Evolutionary conservation across 495 filamentous ascomycete species (phyloP).

Genomic region (Talaromyces ruber): DNA sequence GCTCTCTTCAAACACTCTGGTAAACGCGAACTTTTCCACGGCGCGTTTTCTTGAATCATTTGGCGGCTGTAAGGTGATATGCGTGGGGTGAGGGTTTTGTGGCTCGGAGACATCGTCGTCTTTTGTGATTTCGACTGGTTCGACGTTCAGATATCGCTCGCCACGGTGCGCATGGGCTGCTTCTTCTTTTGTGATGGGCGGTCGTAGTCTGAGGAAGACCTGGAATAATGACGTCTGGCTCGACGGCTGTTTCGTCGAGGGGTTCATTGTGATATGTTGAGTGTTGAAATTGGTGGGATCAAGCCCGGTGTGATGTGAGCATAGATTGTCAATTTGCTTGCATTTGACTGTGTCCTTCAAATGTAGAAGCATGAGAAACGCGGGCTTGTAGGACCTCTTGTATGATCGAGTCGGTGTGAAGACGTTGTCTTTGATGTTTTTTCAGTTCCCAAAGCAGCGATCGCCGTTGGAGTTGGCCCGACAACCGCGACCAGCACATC

Average conservation of each 20-base stretch:
- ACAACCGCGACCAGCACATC: not conserved
- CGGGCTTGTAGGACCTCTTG: not conserved
- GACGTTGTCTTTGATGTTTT: not conserved
- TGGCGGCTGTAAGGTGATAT: constrained; percentile 83
- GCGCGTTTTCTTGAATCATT: constrained; percentile 70
- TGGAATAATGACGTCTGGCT: constrained; percentile 65
- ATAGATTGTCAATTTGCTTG: not conserved
- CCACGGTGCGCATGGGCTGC: constrained; percentile 18
- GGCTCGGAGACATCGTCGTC: constrained; percentile 11
- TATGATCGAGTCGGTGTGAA: not conserved
- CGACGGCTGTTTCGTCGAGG: constrained; percentile 28
- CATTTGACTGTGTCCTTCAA: not conserved
- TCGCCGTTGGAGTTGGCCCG: not conserved
- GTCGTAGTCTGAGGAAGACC: constrained; percentile 85
- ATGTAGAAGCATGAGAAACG: not conserved
- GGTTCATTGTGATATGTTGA: constrained; percentile 17
- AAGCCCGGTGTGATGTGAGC: not conserved
- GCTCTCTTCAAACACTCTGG: constrained; percentile 82
- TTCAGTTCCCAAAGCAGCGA: not conserved
- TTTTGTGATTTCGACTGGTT: constrained; percentile 36
- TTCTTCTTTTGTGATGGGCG: constrained; percentile 42
- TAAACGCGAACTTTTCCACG: constrained; percentile 91
- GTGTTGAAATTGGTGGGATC: no score
- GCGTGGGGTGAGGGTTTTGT: constrained; percentile 49
- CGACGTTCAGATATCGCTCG: constrained; percentile 75